These are phyloP conservation scores for Globisporangium barbulae DNA, from an alignment of 352 stramenopile genomes.

Conservation along the genomic window DNA sequence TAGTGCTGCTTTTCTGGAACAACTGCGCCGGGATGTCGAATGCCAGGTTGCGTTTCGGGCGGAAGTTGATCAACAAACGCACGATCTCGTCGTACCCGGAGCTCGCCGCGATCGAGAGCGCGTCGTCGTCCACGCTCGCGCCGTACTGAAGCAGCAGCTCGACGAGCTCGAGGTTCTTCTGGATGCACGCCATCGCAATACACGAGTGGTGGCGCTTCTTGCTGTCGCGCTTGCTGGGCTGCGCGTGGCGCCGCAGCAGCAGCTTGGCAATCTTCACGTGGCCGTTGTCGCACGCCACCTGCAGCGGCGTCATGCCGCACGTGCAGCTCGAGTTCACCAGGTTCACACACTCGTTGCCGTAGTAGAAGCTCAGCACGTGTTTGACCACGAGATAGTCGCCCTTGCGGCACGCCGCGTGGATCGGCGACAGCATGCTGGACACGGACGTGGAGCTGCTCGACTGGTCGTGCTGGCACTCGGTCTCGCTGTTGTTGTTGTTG, in stretches of 20 bases:
- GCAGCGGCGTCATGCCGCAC: constrained; percentile 66
- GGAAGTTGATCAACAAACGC: constrained; percentile 29
- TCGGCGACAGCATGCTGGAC: constrained; percentile 41
- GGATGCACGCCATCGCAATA: constrained; percentile 47
- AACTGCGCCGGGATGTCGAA: constrained; percentile 25
- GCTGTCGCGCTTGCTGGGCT: constrained; percentile 40
- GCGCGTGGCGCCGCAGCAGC: constrained; percentile 53
- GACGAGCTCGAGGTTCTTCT: constrained; percentile 39
- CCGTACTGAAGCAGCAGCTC: constrained; percentile 64
- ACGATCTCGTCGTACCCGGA: constrained; percentile 42
- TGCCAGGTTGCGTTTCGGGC: constrained; percentile 18
- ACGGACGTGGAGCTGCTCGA: constrained; percentile 14
- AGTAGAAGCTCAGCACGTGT: constrained; percentile 69
- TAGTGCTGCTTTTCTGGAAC: constrained; percentile 16
- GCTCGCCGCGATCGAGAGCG: constrained; percentile 41
- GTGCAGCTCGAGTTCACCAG: constrained; percentile 66
- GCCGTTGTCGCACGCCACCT: constrained; percentile 58
- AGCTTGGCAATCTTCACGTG: constrained; percentile 58
- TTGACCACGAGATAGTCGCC: constrained; percentile 64
- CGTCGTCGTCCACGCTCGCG: constrained; percentile 55
- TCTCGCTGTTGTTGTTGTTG: constrained; percentile 20
- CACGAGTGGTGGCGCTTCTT: constrained; percentile 48
- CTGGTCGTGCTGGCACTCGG: constrained; percentile 22
- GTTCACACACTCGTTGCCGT: constrained; percentile 46
- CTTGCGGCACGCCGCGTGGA: constrained; percentile 62